phyloP scores from a whole-genome alignment of 805 yeast species.

The Suhomyces kilbournensis region DNA sequence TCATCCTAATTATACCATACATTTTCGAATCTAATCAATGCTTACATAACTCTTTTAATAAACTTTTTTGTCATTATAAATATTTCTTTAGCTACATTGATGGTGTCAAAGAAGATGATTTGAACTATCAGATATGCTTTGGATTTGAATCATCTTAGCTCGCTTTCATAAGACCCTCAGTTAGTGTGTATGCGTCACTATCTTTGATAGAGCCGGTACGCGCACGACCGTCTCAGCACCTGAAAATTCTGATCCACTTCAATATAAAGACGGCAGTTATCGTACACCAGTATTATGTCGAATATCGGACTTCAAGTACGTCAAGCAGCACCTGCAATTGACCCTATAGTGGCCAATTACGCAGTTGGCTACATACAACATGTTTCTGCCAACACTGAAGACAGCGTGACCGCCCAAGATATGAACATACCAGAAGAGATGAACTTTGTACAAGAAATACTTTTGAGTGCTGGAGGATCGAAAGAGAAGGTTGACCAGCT shows the following conservation, averaged over 20 bases:
- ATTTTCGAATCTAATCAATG: no score
- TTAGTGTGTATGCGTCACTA: background rate
- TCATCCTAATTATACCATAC: no score
- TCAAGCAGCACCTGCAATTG: conserved; percentile 82
- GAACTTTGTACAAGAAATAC: conserved; percentile 58
- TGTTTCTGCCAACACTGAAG: conserved; percentile 72
- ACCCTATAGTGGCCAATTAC: conserved; percentile 82
- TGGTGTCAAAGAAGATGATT: no score
- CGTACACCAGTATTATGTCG: conserved; percentile 26
- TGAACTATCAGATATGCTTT: no score
- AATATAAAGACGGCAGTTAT: background rate
- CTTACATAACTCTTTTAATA: no score
- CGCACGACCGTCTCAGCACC: background rate
- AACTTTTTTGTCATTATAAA: no score
- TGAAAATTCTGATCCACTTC: background rate
- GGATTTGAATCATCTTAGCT: no score
- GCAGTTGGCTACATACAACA: conserved; percentile 89
- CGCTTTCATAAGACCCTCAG: no score
- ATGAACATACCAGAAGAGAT: conserved; percentile 68
- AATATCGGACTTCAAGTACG: conserved; percentile 59
- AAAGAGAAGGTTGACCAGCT: conserved; percentile 51
- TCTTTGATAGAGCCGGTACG: background rate
- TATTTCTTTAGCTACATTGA: no score
- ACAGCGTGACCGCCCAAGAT: conserved; percentile 75
- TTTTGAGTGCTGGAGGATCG: conserved; percentile 83